Base-by-base conservation (phyloP, 2,329 filamentous ascomycete species). In the Nemania diffusa region DNA sequence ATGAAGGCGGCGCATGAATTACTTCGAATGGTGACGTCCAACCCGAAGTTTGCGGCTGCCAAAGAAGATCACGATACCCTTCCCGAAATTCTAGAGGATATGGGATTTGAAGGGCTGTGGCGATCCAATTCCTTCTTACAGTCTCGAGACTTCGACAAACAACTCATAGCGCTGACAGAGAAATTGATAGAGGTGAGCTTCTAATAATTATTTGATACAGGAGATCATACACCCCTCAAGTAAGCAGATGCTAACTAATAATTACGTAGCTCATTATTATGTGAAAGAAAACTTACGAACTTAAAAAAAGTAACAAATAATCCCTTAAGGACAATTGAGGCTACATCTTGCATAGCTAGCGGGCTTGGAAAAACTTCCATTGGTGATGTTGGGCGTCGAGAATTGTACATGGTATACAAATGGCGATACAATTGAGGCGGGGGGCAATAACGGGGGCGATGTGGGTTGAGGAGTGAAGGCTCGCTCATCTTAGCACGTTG, bases 41-140 rank as follows among this genome's bases (percentile, higher is more conserved):
- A 86, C 61, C 78, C 81, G 2, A 83, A 83, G 53, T 88, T 88
- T 65, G 79, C 83, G 2, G 79, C 79, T 8, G 81, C 83, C 17
- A 78, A 84, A 20, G 82, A 84, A 53, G 84, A 84, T 5, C 80
- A 81, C 32, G 81, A 82, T 44, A 77, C 81, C 29, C 77, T 91
- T 11, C 83, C 83, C 55, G 83, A 86, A 52, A 82, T 84, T 1
- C 80, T 91, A 8, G 84, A 88, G 42, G 84, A 86, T 2, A 84
- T 88, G 76, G 90, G 89, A 1, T 91, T 91, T 68, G 83, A 84
- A 8, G 89, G 90, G 0, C 79, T 92, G 1, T 91, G 87, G 87
- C 83, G 84, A 26, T 83, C 83, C 5, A 86, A 85, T 66, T 85
- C 84, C 0, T 84, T 86, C 59, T 83, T 80, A 37, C 81, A 83